Base-by-base conservation (phyloP, 2,329 filamentous ascomycete genomes). In the Helotiales sp. region DNA sequence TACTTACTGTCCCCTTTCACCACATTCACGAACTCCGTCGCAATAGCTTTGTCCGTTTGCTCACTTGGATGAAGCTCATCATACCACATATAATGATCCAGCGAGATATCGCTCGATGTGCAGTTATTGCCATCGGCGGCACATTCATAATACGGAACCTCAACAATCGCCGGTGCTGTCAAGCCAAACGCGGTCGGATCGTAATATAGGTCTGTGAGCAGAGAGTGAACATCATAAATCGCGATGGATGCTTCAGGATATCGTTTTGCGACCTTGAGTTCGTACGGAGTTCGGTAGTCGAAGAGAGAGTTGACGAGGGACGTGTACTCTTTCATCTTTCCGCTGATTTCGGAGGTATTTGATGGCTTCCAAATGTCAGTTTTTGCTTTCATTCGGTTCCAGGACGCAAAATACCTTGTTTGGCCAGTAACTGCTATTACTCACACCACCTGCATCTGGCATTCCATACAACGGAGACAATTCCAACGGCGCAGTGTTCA, bases 31-130 rank as follows among this genome's bases (percentile, higher is more conserved):
- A 87, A 86, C 56, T 82, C 79, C 58, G 72, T 74, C 17, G 82
- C 84, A 51, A 87, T 77, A 42, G 79, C 75, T 66, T 81, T 74
- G 72, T 84, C 80, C 7, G 86, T 81, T 72, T 83, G 82, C 72
- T 85, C 79, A 29, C 84, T 86, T 0, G 88, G 88, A 74, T 93
- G 90, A 68, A 93, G 71, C 68, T 86, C 82, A 72, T 93, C 89
- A 66, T 79, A 89, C 87, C 89, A 93, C 70, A 91, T 63, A 69
- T 83, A 93, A 46, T 81, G 85, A 63, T 88, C 82, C 31, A 77
- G 71, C 3, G 76, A 56, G 63, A 34, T 75, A 73, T 56, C 74
- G 58, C 44, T 57, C n/a, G 30, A 53, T 8, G 48, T 51, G 61
- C 80, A 83, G 4, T 68, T 60, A 4, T 57, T 53, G 8, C 62